Evolutionary conservation across 768 basidiomycete genomes (phyloP).

Genomic region (Asterophora lycoperdoides): DNA sequence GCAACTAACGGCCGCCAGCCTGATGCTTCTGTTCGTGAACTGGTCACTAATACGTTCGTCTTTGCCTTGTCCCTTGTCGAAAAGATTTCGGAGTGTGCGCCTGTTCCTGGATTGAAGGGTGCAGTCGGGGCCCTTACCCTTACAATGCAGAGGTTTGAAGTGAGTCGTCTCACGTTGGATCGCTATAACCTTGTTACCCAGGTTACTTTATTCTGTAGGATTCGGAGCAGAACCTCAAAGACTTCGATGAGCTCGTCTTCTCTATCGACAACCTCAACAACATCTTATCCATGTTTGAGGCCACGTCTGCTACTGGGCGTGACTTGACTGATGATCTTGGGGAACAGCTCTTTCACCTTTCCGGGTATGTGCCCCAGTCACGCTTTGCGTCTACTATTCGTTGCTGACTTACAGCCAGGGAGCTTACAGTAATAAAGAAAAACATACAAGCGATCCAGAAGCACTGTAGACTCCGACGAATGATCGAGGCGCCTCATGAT

Average conservation of each 20-base stretch:
- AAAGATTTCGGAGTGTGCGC: constrained; percentile 15
- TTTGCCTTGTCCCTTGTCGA: constrained; percentile 15
- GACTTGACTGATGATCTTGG: constrained; percentile 14
- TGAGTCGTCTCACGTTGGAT: neutral
- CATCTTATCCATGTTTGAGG: constrained; percentile 15
- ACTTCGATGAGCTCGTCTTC: constrained; percentile 9
- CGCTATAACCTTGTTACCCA: neutral
- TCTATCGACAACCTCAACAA: constrained; percentile 11
- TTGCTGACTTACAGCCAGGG: neutral
- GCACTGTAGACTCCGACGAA: constrained; percentile 11
- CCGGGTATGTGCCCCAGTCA: constrained; percentile 3
- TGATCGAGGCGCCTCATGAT: constrained; percentile 12
- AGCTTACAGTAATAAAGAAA: constrained; percentile 4
- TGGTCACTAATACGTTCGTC: constrained; percentile 10
- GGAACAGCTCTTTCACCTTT: constrained; percentile 14
- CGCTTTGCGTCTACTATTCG: neutral
- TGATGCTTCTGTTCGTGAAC: constrained; percentile 1
- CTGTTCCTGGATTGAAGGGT: constrained; percentile 12
- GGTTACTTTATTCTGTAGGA: neutral
- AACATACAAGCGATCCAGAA: constrained; percentile 7
- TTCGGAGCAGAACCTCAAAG: constrained; percentile 9
- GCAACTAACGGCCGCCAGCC: neutral
- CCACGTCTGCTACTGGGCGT: constrained; percentile 12
- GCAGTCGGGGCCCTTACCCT: constrained; percentile 10
- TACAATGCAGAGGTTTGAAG: constrained; percentile 10